Base-by-base conservation (phyloP, 202 grass and related monocot genomes). In the Brachypodium distachyon region DNA sequence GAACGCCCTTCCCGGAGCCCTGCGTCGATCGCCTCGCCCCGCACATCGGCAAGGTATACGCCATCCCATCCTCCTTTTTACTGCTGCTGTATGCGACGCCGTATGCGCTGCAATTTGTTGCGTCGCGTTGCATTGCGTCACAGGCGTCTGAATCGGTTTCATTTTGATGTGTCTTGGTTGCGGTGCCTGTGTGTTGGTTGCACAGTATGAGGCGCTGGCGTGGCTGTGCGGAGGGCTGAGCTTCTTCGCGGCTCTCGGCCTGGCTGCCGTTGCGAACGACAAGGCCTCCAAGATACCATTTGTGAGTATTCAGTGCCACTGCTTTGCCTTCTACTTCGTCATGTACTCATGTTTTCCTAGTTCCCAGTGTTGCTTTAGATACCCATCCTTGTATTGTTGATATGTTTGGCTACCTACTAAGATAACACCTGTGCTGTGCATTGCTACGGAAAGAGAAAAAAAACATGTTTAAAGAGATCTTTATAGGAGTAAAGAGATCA, bases 11-110 rank as follows among this genome's bases (percentile, higher is more conserved):
- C 78, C 90, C 92, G 17, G 96, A 99, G 58, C 96, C 96, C 49
- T 99, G 96, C 83, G 22, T 99, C 63, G 96, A 99, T 72, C 92
- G 96, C 67, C 77, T 99, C 27, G 96, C 96, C 38, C 96, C 96
- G 21, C 82, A 85, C 72, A 91, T 99, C 55, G 92, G 92, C 69
- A 96, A 96, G 92, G 96, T 99, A 34, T 59, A 55, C n/a, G 14
- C 26, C 69, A 58, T 74, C 60, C 25, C 17, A 22, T n/a, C 17
- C 31, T 17, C 17, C 11, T 3, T 7, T 34, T 26, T 70, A 17
- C 14, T 34, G 18, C 55, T 61, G 55, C 37, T 28, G 1, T 32
- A 29, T 27, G 11, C 31, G n/a, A 61, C n/a, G 29, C 56, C 56
- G n/a, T 41, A 48, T 36, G 7, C n/a, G 11, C 41, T 69, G 66